Base-by-base conservation (phyloP, 176 grass and related monocot genomes). In the Tillandsia leiboldiana region DNA sequence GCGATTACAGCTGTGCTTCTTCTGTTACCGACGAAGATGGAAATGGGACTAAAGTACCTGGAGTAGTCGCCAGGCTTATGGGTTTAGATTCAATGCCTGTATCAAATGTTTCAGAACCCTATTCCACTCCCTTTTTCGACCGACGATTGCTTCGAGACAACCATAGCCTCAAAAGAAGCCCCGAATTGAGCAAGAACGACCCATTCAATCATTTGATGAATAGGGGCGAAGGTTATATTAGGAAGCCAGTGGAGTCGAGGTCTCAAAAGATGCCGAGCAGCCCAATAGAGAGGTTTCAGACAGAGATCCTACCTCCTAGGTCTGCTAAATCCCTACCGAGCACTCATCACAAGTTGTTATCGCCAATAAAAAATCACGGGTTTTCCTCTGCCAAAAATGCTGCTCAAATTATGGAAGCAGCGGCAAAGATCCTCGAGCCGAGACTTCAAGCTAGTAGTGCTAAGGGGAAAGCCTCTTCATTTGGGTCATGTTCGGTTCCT, bases 11-110 rank as follows among this genome's bases (percentile, higher is more conserved):
- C 64, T 86, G 85, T 51, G 83, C 88, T 2, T 96, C 92, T 48
- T 96, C 88, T 0, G 79, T 91, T 17, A 84, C 85, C 9, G 88
- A 96, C 50, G 82, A 92, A 48, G 87, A 96, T 56, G 85, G 81
- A 14, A 61, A 73, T 84, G 92, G 69, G 50, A 84, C 80, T 70
- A 91, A 81, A 51, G 82, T 83, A 0, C 85, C 85, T 10, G 92
- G 92, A 27, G 88, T 96, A 17, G 92, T 96, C 17, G 92, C 92
- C 62, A 87, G 83, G 66, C 84, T 96, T 57, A 96, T 96, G 92
- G 92, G 92, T 49, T 83, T 96, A 66, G 91, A 96, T 24, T 84
- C 87, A 20, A 77, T 96, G 77, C 91, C 91, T n/a, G 61, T 69
- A 64, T 77, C 78, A 12, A 67, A 69, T 49, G 68, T 50, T 53